These are phyloP conservation scores for Ganoderma meredithae DNA, from an alignment of 1,284 basidiomycete genomes.

Conservation along the genomic window DNA sequence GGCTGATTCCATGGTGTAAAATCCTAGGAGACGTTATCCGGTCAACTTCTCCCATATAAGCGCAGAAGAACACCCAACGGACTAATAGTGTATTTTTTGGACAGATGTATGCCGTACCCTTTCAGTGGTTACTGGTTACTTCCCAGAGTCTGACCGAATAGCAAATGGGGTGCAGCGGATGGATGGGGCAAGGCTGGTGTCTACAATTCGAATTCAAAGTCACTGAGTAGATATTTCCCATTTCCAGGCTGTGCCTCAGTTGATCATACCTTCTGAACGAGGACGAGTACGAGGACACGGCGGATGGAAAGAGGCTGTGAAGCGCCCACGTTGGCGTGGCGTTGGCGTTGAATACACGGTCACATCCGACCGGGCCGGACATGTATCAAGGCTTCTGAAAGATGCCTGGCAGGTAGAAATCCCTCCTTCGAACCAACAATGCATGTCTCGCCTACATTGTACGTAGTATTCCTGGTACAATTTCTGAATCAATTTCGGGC, in stretches of 20 bases:
- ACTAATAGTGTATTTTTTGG: background rate
- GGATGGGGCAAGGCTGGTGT: background rate
- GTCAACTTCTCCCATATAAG: background rate
- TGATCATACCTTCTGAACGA: background rate
- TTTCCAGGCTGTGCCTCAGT: background rate
- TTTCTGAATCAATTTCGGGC: too few species aligned
- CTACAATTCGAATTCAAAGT: background rate
- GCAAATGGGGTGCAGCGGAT: background rate
- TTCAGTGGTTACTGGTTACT: background rate
- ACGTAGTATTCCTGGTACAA: too few species aligned
- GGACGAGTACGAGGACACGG: background rate
- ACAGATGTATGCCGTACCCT: background rate
- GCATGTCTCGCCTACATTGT: too few species aligned
- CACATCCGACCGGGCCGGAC: background rate
- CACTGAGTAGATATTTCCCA: background rate
- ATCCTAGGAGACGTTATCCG: background rate
- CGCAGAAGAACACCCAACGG: too few species aligned
- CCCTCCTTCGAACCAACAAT: too few species aligned
- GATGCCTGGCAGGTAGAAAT: too few species aligned
- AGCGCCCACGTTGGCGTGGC: conserved; percentile 3
- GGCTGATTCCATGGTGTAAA: background rate
- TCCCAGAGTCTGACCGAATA: background rate
- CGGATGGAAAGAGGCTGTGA: background rate
- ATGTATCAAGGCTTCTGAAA: too few species aligned
- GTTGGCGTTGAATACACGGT: background rate